Conservation (phyloP, 1,284 basidiomycete genomes). For the Rhodotorula sp. region DNA sequence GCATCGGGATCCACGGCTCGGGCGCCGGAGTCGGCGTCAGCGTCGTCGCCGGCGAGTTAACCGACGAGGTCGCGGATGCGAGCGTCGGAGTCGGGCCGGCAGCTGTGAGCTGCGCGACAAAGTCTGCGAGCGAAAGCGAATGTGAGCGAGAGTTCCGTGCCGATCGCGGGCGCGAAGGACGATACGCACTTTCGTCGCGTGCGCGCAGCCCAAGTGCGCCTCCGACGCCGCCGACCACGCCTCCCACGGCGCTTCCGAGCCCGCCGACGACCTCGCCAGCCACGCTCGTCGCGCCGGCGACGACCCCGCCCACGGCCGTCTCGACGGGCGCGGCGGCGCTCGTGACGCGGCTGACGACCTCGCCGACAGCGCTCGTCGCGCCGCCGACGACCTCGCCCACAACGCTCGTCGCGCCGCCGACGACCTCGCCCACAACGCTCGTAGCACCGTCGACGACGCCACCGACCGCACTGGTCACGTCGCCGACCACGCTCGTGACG, state of each 20-base stretch:
- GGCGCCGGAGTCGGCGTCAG: slow-evolving; percentile 6
- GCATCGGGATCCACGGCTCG: not conserved
- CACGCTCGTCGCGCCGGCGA: not conserved
- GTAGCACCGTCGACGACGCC: slow-evolving; percentile 10
- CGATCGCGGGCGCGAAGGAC: too few relatives aligned
- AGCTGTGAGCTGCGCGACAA: not conserved
- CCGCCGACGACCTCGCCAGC: not conserved
- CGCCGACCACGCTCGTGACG: not conserved
- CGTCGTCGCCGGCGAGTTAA: not conserved
- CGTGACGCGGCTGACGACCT: not conserved
- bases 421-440: not conserved
- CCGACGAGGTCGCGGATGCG: not conserved
- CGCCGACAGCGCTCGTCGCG: not conserved
- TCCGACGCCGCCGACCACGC: not conserved
- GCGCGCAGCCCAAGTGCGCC: slow-evolving; percentile 8
- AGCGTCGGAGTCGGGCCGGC: not conserved
- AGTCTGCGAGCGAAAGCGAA: not conserved
- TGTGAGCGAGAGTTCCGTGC: not conserved
- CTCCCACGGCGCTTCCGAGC: not conserved
- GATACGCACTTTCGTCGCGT: slow-evolving; percentile 9
- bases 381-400: not conserved
- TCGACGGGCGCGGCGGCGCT: not conserved
- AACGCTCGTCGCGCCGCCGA: not conserved
- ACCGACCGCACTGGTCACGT: slow-evolving; percentile 6
- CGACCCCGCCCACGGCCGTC: not conserved